These are phyloP conservation scores for Kodamaea kakaduensis DNA, from an alignment of 805 yeast species.

Conservation along the genomic window DNA sequence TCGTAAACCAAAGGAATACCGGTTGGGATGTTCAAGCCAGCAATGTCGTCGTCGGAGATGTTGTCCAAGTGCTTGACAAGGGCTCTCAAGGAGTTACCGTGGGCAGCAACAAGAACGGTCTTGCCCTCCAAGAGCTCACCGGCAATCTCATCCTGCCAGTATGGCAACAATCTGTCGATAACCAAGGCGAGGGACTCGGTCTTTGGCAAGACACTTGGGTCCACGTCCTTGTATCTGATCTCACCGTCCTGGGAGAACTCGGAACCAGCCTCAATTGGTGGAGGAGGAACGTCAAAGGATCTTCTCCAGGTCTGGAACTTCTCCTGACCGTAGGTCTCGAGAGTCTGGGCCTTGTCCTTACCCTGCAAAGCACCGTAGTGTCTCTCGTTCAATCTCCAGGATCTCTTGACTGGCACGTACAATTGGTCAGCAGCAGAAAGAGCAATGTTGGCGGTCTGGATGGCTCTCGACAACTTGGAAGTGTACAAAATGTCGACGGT, in stretches of 20 bases:
- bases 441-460: conserved; percentile 95
- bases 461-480: conserved; percentile 88
- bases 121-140: conserved; percentile 79
- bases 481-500: conserved; percentile 88
- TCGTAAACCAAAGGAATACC: conserved; percentile 98
- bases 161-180: conserved; percentile 93
- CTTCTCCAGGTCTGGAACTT: conserved; percentile 97
- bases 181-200: conserved; percentile 94
- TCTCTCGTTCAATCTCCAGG: conserved; percentile 98
- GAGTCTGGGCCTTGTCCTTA: conserved; percentile 93
- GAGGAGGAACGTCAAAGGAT: conserved; percentile 95
- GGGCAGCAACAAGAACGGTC: conserved; percentile 92
- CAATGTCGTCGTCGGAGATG: conserved; percentile 88
- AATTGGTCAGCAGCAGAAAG: conserved; percentile 83
- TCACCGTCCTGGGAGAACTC: conserved; percentile 84
- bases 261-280: conserved; percentile 71
- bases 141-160: conserved; percentile 92
- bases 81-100: conserved; percentile 98
- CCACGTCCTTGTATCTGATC: conserved; percentile 77
- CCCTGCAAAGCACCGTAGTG: conserved; percentile 99
- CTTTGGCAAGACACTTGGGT: conserved; percentile 83
- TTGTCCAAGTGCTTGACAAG: conserved; percentile 92
- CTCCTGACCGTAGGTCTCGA: conserved; percentile 83
- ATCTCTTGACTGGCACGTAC: conserved; percentile 87
- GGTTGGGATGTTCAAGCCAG: conserved; percentile 94